Base-by-base conservation (phyloP, 805 yeast species). In the Pichia insulana region DNA sequence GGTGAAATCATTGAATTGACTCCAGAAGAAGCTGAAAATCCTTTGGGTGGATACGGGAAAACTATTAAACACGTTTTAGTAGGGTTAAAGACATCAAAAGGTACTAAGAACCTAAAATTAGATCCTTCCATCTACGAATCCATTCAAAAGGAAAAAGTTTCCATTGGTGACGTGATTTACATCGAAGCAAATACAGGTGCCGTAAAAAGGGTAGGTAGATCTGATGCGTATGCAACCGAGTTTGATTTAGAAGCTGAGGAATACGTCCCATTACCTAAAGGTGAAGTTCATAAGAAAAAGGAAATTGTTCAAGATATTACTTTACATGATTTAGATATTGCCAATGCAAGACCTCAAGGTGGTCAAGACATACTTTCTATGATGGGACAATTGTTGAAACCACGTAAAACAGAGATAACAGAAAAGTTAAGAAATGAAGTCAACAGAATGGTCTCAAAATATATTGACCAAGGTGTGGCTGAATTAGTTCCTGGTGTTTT, bases 391-490 rank as follows among this genome's bases (percentile, higher is more conserved):
- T 70, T 92, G 52, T 71, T 92, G 70, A 90, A 89, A 69, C 97
- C 97, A 42, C 83, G 83, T 56, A 92, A 92, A 69, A 92, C 98
- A 52, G 99, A 92, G 68, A 92, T 92, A 54, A 77, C 97, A 50
- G 77, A 92, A 16, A 97, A 92, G 63, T 88, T 92, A 25, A 80
- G 99, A 63, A 94, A 86, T 53, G 97, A 92, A 69, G 94, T 92
- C 60, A 92, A 92, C 67, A 80, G 89, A 35, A 89, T 92, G 67
- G 96, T 92, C 41, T 95, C 94, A 17, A 97, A 92, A 66, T 92
- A 97, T 95, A 87, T 84, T 57, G 97, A 92, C 67, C 97, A 92
- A 70, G 97, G 98, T 46, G 92, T 92, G 64, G 98, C 98, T 10
- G 94, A 90, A 61, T 87, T 92, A 50, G 87, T 87, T 34, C 97